phyloP scores from a whole-genome alignment of 202 grass and related monocot genomes.

The Hordeum pubiflorum region DNA sequence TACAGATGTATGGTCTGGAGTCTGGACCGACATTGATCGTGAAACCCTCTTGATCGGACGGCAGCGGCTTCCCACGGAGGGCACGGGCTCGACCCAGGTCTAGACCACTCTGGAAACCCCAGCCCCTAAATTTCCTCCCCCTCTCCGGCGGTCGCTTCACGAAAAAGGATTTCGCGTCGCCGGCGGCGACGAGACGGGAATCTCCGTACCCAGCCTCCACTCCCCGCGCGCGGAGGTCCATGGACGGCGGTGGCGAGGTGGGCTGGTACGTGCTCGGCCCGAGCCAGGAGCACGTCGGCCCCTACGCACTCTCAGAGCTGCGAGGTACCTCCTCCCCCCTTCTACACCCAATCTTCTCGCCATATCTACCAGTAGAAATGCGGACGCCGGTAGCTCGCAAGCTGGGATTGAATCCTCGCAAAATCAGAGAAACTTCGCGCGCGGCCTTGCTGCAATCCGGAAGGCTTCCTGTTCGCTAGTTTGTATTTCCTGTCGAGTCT shows the following conservation, averaged over 20 bases:
- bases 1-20: not conserved
- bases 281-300: conserved; percentile 74
- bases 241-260: conserved; percentile 39
- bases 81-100: not conserved
- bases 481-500: not conserved
- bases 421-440: not conserved
- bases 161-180: not conserved
- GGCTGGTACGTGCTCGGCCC: conserved; percentile 84
- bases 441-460: not conserved
- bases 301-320: conserved; percentile 69
- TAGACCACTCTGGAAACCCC: conserved; percentile 14
- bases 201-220: not conserved
- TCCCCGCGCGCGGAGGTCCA: conserved; percentile 7
- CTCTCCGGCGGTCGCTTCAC: not conserved
- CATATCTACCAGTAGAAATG: not conserved
- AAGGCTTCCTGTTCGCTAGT: not conserved
- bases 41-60: conserved; percentile 6
- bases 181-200: not conserved
- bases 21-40: not conserved
- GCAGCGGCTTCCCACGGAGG: not conserved
- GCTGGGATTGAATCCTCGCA: not conserved
- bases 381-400: not conserved
- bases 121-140: not conserved
- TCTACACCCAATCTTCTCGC: not conserved
- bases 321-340: conserved; percentile 31